phyloP scores from a whole-genome alignment of 2,329 filamentous ascomycete genomes.

The Dactylonectria estremocensis region DNA sequence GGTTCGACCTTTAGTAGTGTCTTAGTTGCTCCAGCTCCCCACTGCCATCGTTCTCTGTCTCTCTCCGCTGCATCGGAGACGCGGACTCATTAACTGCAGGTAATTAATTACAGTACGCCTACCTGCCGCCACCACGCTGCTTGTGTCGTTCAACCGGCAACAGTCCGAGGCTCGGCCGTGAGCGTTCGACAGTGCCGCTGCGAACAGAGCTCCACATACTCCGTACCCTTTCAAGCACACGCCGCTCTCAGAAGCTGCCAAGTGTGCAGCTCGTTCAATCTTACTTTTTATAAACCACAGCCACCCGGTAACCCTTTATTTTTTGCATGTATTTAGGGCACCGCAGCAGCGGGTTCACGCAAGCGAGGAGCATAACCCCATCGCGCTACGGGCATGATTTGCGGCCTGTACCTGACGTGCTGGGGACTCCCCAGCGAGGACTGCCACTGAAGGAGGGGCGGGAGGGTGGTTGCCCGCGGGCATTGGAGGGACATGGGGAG shows the following conservation, averaged over 20 bases:
- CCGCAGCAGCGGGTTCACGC: background rate
- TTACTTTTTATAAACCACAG: background rate
- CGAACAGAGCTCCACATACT: background rate
- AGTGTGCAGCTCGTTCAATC: background rate
- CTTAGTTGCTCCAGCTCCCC: conserved; percentile 3
- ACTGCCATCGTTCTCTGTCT: background rate
- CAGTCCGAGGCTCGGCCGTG: background rate
- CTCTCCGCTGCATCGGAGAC: background rate
- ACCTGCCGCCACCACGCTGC: background rate
- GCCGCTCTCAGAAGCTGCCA: background rate
- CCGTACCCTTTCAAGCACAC: background rate
- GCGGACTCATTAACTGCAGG: background rate
- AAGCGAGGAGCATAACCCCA: background rate
- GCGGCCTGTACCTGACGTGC: conserved; percentile 9
- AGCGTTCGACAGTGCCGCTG: background rate
- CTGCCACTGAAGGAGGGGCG: background rate
- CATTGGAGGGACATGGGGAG: background rate
- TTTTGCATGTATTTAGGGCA: background rate
- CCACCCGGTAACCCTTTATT: background rate
- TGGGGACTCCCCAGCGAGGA: conserved; percentile 11
- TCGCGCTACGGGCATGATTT: background rate
- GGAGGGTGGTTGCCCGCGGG: background rate
- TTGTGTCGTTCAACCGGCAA: background rate
- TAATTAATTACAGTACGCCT: background rate
- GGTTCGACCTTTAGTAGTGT: conserved; percentile 27